phyloP scores from a whole-genome alignment of 1,139 yeast genomes.

The Scheffersomyces lignicola region DNA sequence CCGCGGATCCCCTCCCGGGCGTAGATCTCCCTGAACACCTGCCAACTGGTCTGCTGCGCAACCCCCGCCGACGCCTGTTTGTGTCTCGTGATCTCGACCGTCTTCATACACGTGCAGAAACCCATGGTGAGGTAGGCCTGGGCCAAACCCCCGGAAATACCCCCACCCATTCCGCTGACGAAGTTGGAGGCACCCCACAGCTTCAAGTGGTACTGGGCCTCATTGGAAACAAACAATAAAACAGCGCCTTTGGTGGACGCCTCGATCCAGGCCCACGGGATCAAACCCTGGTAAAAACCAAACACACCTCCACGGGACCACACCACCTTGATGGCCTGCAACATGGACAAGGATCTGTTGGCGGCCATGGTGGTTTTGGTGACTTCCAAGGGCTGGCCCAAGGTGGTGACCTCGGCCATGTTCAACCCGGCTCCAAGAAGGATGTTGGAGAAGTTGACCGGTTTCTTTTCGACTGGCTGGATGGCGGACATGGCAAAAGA shows the following conservation, averaged over 20 bases:
- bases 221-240: conserved; percentile 88
- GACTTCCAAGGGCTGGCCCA: conserved; percentile 97
- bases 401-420: conserved; percentile 87
- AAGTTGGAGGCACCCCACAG: conserved; percentile 68
- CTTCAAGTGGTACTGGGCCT: conserved; percentile 79
- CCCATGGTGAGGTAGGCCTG: conserved; percentile 97
- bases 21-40: conserved; percentile 83
- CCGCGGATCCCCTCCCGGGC: conserved; percentile 87
- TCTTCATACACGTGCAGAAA: conserved; percentile 96
- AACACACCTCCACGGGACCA: conserved; percentile 91
- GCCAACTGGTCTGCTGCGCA: conserved; percentile 72
- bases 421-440: conserved; percentile 92
- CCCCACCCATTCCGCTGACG: conserved; percentile 89
- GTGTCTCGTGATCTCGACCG: conserved; percentile 91
- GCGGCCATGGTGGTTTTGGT: conserved; percentile 98
- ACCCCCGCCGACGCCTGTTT: conserved; percentile 73
- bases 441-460: conserved; percentile 84
- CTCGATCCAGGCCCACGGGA: conserved; percentile 99
- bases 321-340: conserved; percentile 70
- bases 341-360: conserved; percentile 68
- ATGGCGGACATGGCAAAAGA: conserved; percentile 3
- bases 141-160: conserved; percentile 94
- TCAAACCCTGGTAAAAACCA: conserved; percentile 95
- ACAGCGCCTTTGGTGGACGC: conserved; percentile 99
- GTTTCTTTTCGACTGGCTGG: conserved; percentile 65